Evolutionary conservation across 2,329 filamentous ascomycete genomes (phyloP).

Genomic region (Beauveria sp.): DNA sequence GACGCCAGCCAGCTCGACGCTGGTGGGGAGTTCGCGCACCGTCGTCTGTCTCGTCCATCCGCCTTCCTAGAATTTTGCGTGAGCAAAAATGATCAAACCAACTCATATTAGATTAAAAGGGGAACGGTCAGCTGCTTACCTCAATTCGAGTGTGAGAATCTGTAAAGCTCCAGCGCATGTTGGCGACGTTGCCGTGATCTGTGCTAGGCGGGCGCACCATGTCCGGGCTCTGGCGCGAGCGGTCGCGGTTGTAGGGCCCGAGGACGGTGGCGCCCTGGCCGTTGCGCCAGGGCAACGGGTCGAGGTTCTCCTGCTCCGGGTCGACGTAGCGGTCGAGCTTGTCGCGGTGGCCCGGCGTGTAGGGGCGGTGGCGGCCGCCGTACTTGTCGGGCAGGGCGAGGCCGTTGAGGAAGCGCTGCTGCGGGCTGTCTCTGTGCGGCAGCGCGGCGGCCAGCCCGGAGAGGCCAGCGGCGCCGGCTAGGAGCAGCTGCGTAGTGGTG

Average conservation of each 20-base stretch:
- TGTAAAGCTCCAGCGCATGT: slow-evolving; percentile 66
- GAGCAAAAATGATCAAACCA: not conserved
- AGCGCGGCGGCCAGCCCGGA: slow-evolving; percentile 16
- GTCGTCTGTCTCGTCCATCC: slow-evolving; percentile 73
- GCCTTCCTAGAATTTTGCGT: slow-evolving; percentile 45
- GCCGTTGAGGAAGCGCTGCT: slow-evolving; percentile 45
- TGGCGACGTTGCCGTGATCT: slow-evolving; percentile 61
- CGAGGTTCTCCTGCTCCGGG: slow-evolving; percentile 48
- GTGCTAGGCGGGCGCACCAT: slow-evolving; percentile 65
- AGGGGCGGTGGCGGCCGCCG: slow-evolving; percentile 36
- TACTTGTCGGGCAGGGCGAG: slow-evolving; percentile 37
- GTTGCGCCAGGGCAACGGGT: slow-evolving; percentile 58
- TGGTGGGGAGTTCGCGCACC: slow-evolving; percentile 54
- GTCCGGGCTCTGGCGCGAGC: slow-evolving; percentile 64
- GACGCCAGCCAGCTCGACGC: slow-evolving; percentile 65
- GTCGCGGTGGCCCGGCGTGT: slow-evolving; percentile 52
- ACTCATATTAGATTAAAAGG: too few species aligned
- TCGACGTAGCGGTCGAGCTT: slow-evolving; percentile 58
- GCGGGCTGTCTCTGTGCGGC: slow-evolving; percentile 41
- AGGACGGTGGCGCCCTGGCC: slow-evolving; percentile 58
- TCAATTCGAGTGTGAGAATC: slow-evolving; percentile 58
- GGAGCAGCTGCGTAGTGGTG: slow-evolving; percentile 19
- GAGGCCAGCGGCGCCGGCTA: slow-evolving; percentile 19
- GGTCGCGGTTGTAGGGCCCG: slow-evolving; percentile 61
- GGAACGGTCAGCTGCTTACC: slow-evolving; percentile 28